A percentile compares a stretch with the other conserved stretches of the same genome.
These are phyloP conservation scores for Paraphaeosphaeria minitans DNA, from an alignment of 2,329 filamentous ascomycete species.

Conservation along the genomic window DNA sequence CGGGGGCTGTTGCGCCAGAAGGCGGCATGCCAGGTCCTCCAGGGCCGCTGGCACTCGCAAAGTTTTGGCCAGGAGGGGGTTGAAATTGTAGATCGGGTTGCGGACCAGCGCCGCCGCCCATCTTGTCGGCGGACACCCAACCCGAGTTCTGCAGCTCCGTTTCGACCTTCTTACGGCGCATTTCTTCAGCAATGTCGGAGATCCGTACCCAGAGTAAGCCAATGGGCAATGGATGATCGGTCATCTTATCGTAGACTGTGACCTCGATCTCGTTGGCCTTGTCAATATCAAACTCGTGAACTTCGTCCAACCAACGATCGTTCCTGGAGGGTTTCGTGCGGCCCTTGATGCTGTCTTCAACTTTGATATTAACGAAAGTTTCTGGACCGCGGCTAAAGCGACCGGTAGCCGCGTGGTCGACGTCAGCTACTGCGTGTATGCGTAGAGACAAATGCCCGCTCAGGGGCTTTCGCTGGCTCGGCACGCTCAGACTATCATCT, in stretches of 20 bases:
- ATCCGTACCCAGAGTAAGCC: conserved; percentile 95
- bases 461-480: conserved; percentile 93
- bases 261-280: conserved; percentile 99
- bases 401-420: conserved; percentile 84
- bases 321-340: conserved; percentile 83
- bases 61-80: conserved; percentile 52
- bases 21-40: conserved; percentile 48
- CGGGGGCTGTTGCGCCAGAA: conserved; percentile 34
- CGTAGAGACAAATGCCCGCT: conserved; percentile 87
- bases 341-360: conserved; percentile 90
- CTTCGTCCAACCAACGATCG: conserved; percentile 90
- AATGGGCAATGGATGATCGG: conserved; percentile 86
- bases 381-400: conserved; percentile 89
- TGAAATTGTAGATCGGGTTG: conserved; percentile 62
- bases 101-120: conserved; percentile 67
- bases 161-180: conserved; percentile 96
- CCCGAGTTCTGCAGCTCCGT: conserved; percentile 91
- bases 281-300: conserved; percentile 90
- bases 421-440: conserved; percentile 87
- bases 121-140: conserved; percentile 97
- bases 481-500: conserved; percentile 97
- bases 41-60: conserved; percentile 45
- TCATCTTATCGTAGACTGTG: conserved; percentile 94
- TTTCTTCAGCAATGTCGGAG: conserved; percentile 96
- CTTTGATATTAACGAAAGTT: conserved; percentile 94